Evolutionary conservation across 208 protist genomes (phyloP).

Genomic region (Strigomonas culicis): DNA sequence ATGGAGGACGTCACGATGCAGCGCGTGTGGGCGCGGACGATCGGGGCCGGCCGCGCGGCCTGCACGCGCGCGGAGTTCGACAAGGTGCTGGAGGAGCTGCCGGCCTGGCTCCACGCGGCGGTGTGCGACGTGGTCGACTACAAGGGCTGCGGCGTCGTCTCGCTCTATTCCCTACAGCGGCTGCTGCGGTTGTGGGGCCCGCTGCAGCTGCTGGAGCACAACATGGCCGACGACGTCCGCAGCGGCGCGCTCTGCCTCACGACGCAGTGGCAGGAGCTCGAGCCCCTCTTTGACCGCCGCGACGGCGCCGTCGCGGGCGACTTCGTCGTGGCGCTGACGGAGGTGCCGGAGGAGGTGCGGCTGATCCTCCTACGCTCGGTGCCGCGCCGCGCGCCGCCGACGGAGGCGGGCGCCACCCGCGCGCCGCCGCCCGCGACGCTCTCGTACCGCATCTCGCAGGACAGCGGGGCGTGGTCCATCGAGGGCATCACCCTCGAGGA

Average conservation of each 20-base stretch:
- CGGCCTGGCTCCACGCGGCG: constrained; percentile 38
- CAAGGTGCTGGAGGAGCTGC: constrained; percentile 43
- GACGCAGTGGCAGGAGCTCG: constrained; percentile 50
- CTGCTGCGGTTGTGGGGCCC: constrained; percentile 82
- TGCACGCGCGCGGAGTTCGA: constrained; percentile 58
- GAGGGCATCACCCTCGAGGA: constrained; percentile 58
- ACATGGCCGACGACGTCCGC: constrained; percentile 56
- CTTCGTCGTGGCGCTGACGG: constrained; percentile 59
- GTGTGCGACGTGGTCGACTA: constrained; percentile 67
- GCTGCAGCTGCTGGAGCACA: constrained; percentile 68
- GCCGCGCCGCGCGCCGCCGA: constrained; percentile 5
- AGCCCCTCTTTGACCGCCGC: constrained; percentile 35
- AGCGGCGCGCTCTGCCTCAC: constrained; percentile 48
- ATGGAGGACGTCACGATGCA: constrained; percentile 50
- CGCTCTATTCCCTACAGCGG: constrained; percentile 66
- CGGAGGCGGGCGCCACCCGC: background rate
- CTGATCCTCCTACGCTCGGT: constrained; percentile 40
- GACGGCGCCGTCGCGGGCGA: constrained; percentile 64
- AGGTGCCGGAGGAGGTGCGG: constrained; percentile 51
- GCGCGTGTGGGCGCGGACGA: constrained; percentile 43
- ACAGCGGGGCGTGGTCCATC: constrained; percentile 73
- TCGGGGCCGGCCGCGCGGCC: constrained; percentile 51
- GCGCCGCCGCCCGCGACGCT: background rate
- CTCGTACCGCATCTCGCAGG: constrained; percentile 56
- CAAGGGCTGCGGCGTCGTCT: constrained; percentile 70